These are phyloP conservation scores for Hypocrella siamensis DNA, from an alignment of 2,329 filamentous ascomycete genomes.

Conservation along the genomic window DNA sequence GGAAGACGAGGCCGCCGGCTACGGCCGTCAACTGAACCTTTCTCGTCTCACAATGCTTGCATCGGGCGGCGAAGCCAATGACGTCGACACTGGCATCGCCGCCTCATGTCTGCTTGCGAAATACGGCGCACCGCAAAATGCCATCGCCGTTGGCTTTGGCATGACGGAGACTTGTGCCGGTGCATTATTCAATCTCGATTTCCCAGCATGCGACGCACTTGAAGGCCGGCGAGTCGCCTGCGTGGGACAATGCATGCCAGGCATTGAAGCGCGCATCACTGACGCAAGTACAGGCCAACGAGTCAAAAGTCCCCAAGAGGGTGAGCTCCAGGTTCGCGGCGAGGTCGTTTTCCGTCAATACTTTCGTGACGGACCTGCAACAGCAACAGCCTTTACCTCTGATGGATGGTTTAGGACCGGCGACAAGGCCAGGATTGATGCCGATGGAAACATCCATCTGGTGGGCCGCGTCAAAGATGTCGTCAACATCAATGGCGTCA, in stretches of 20 bases:
- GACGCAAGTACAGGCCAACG: not conserved
- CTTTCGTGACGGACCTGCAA: constrained; percentile 39
- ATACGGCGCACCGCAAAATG: constrained; percentile 15
- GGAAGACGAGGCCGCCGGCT: not conserved
- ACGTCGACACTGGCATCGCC: constrained; percentile 14
- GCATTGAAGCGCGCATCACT: constrained; percentile 22
- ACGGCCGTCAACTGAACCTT: constrained; percentile 6
- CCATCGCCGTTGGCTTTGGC: constrained; percentile 27
- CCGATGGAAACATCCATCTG: constrained; percentile 17
- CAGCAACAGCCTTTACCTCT: constrained; percentile 36
- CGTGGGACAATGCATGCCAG: constrained; percentile 21
- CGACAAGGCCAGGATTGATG: constrained; percentile 19
- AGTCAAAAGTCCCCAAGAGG: no score
- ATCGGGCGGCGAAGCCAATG: constrained; percentile 31
- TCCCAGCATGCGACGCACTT: constrained; percentile 16
- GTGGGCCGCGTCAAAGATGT: constrained; percentile 23
- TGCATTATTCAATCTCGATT: constrained; percentile 23
- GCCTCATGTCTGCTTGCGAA: constrained; percentile 12
- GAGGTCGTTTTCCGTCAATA: constrained; percentile 50
- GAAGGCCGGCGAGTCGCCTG: constrained; percentile 21
- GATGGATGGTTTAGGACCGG: constrained; percentile 28
- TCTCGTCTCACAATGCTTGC: constrained; percentile 14
- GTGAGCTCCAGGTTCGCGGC: constrained; percentile 14
- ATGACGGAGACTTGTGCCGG: constrained; percentile 40
- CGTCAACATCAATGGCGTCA: constrained; percentile 31